Conservation (phyloP, 2,329 filamentous ascomycete genomes). For the Aspergillus aculeatinus region DNA sequence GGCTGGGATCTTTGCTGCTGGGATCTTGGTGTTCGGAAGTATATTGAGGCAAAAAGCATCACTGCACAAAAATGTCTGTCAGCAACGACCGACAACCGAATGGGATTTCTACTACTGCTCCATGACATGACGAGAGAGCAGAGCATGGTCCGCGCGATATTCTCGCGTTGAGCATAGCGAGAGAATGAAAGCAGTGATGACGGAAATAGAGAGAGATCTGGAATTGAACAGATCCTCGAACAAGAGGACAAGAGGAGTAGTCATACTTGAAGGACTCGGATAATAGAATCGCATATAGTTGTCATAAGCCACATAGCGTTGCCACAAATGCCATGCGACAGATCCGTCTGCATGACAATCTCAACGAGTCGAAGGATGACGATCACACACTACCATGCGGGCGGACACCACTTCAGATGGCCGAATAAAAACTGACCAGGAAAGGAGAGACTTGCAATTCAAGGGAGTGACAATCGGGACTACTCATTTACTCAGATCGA, state of each 20-base stretch:
- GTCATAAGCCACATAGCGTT: conserved; percentile 13
- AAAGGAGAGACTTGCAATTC: background rate
- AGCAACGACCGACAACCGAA: background rate
- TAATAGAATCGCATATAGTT: conserved; percentile 1
- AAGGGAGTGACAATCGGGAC: background rate
- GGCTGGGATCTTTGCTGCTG: conserved; percentile 3
- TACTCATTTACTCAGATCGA: conserved; percentile 5
- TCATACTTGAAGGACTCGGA: conserved; percentile 9
- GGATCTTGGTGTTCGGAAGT: background rate
- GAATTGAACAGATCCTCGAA: background rate
- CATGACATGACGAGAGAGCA: background rate
- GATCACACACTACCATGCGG: conserved; percentile 7
- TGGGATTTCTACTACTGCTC: background rate
- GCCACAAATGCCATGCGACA: conserved; percentile 13
- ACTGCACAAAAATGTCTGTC: background rate
- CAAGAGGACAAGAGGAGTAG: background rate
- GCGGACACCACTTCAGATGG: background rate
- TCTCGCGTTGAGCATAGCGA: background rate
- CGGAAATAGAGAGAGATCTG: background rate
- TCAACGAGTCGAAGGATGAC: conserved; percentile 9
- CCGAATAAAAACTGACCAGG: background rate
- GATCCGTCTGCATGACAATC: conserved; percentile 20
- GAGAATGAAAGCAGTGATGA: background rate
- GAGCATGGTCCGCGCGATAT: background rate
- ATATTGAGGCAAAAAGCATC: conserved; percentile 2